Percentiles rank a stretch among this genome's conserved stretches.
phyloP scores from a whole-genome alignment of 2,329 filamentous ascomycete species.

The Westerdykella ornata region DNA sequence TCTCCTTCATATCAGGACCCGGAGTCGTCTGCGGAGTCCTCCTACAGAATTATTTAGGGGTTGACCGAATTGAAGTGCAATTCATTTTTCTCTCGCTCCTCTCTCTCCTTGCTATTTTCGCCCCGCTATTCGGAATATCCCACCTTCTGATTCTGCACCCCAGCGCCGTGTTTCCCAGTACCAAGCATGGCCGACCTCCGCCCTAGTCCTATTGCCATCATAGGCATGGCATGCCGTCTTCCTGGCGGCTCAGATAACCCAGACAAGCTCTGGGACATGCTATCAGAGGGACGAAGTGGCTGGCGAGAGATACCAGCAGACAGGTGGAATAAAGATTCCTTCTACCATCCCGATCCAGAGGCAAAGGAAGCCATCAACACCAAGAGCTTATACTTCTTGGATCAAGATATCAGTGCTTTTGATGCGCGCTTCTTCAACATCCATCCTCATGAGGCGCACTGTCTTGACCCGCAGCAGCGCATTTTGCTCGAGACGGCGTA shows the following conservation, averaged over 20 bases:
- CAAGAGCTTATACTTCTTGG: conserved; percentile 9
- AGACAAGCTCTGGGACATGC: conserved; percentile 31
- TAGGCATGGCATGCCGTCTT: conserved; percentile 20
- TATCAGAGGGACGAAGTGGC: conserved; percentile 22
- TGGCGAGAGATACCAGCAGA: conserved; percentile 17
- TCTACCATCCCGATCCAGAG: conserved; percentile 7
- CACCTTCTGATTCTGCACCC: too few species aligned
- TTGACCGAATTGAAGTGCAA: too few species aligned
- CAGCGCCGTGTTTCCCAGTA: too few species aligned
- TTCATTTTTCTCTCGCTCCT: too few species aligned
- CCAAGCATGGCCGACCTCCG: background rate
- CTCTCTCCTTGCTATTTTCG: too few species aligned
- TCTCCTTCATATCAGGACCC: too few species aligned
- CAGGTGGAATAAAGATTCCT: conserved; percentile 28
- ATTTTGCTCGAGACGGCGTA: conserved; percentile 8
- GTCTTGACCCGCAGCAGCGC: conserved; percentile 14
- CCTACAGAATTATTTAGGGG: too few species aligned
- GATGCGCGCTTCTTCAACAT: conserved; percentile 9
- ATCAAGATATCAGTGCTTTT: conserved; percentile 4
- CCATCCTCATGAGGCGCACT: conserved; percentile 1
- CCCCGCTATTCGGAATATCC: too few species aligned
- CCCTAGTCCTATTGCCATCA: conserved; percentile 10
- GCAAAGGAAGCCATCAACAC: conserved; percentile 8
- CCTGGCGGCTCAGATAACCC: conserved; percentile 27
- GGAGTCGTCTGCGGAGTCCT: too few species aligned